Evolutionary conservation across 1,284 basidiomycete genomes (phyloP).

Genomic region (Boletus sp.): DNA sequence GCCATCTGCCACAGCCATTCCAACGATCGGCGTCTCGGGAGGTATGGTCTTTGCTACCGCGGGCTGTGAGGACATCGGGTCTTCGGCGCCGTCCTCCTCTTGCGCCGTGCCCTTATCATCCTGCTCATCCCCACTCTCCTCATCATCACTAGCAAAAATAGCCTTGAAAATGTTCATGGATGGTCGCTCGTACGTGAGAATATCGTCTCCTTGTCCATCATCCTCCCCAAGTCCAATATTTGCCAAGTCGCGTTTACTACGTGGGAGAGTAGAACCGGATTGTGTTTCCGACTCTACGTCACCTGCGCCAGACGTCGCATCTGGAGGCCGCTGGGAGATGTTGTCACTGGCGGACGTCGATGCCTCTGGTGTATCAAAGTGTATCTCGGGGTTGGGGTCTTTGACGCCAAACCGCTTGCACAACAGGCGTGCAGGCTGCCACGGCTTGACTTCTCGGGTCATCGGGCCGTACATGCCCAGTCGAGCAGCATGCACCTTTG

Average conservation of each 20-base stretch:
- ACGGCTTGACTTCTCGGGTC: constrained; percentile 75
- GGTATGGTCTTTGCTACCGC: neutral
- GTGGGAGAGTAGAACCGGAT: constrained; percentile 12
- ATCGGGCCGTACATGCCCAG: constrained; percentile 88
- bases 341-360: constrained; percentile 30
- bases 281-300: constrained; percentile 26
- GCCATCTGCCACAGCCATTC: neutral
- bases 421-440: constrained; percentile 81
- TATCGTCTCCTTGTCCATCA: constrained; percentile 84
- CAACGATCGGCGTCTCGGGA: neutral
- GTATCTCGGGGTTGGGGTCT: constrained; percentile 66
- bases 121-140: constrained; percentile 72
- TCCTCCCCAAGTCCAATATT: constrained; percentile 91
- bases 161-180: constrained; percentile 94
- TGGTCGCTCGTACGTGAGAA: constrained; percentile 85
- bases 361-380: constrained; percentile 27
- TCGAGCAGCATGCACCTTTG: constrained; percentile 79
- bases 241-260: constrained; percentile 56
- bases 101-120: constrained; percentile 34
- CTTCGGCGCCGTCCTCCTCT: constrained; percentile 39
- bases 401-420: constrained; percentile 96
- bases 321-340: constrained; percentile 5
- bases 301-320: constrained; percentile 21
- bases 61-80: constrained; percentile 11
- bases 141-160: constrained; percentile 90